These are phyloP conservation scores for Setomelanomma holmii DNA, from an alignment of 2,329 filamentous ascomycete species.

Conservation along the genomic window DNA sequence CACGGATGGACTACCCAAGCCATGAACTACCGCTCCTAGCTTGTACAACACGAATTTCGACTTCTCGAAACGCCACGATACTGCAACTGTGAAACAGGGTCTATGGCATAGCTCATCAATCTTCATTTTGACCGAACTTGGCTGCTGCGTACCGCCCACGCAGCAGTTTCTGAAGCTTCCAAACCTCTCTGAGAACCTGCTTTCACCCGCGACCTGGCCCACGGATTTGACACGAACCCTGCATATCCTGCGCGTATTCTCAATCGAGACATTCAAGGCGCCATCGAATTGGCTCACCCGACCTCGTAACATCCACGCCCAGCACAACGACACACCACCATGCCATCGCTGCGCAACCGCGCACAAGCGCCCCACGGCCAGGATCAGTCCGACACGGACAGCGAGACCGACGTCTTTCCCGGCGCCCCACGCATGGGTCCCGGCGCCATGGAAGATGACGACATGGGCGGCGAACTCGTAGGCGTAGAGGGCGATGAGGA, in stretches of 20 bases:
- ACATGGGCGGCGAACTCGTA: constrained; percentile 32
- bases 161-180: background rate
- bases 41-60: background rate
- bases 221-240: constrained; percentile 15
- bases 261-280: background rate
- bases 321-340: constrained; percentile 21
- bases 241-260: constrained; percentile 3
- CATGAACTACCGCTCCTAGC: background rate
- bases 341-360: constrained; percentile 35
- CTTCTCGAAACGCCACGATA: constrained; percentile 13
- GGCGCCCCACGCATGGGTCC: background rate
- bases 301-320: no score
- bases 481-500: constrained; percentile 55
- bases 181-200: background rate
- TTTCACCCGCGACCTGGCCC: constrained; percentile 12
- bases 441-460: constrained; percentile 18
- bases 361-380: constrained; percentile 15
- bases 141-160: background rate
- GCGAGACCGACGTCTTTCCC: constrained; percentile 29
- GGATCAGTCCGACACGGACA: constrained; percentile 30
- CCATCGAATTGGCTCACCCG: background rate
- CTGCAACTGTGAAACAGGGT: constrained; percentile 11
- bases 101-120: background rate
- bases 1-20: background rate
- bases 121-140: background rate